Base-by-base conservation (phyloP, 768 basidiomycete species). In the Peribolospora kevripleyi region DNA sequence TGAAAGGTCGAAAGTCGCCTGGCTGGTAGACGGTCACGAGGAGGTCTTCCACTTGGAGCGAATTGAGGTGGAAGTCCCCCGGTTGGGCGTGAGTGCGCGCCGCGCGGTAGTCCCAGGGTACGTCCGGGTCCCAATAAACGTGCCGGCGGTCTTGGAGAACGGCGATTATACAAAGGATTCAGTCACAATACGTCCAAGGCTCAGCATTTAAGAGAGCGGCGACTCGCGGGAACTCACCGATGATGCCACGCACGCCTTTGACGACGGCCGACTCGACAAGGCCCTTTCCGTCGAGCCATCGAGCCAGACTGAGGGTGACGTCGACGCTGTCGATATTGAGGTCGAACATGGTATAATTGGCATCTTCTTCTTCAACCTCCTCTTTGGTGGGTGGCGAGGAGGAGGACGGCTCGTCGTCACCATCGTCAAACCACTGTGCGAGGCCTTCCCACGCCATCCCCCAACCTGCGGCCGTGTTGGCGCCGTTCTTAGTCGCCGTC, bases 241-340 rank as follows among this genome's bases (percentile, higher is more conserved):
- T 66, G 11, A 90, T 79, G 6, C 93, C 93, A 56, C 93, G 78
- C 3, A 97, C 91, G 51, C 93, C 93, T 64, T 82, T 84, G 57
- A 98, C 74, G 38, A 82, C 83, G 3, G 88, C 91, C 64, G 87
- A 82, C 61, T 84, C 79, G 5, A 98, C 72, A 14, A 98, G 69
- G 0, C 93, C 93, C 65, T 87, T 93, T 2, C 93, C 91, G 65
- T 93, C 87, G 54, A 95, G 71, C 93, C 93, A 98, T 54, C 81
- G 74, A 68, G 80, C 76, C 6, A 98, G 70, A 41, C 86, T 91
- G 10, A 98, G 71, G 0, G 85, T 87, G 11, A 98, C 90, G 59
- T 97, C 93, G 51, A 98, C 82, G 37, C 87, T 85, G 63, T 93
- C 91, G 11, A 98, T 77, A 58, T 77, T 85, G 58, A 98, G 67